Evolutionary conservation across 805 yeast genomes (phyloP).

Genomic region (Saccharomycopsis fermentans): DNA sequence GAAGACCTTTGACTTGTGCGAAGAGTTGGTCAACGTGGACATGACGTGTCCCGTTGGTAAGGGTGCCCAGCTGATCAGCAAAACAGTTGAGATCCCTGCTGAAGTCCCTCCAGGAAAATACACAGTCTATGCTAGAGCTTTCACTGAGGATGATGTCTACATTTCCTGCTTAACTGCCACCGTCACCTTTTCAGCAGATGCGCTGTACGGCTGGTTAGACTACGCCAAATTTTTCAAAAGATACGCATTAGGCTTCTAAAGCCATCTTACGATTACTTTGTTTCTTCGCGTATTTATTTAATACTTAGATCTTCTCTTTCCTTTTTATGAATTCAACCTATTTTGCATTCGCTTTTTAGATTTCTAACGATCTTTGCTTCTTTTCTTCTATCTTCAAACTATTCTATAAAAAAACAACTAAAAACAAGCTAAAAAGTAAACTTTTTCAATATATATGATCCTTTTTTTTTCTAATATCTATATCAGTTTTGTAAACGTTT

Average conservation of each 20-base stretch:
- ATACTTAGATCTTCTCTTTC: too few species aligned
- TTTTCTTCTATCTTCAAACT: too few species aligned
- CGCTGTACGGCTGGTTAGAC: constrained; percentile 6
- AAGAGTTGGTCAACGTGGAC: constrained; percentile 73
- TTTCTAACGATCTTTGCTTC: too few species aligned
- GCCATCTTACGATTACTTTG: too few species aligned
- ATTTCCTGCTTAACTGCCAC: constrained; percentile 78
- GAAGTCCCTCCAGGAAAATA: constrained; percentile 96
- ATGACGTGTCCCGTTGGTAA: constrained; percentile 70
- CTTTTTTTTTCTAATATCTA: too few species aligned
- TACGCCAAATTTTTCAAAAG: constrained; percentile 13
- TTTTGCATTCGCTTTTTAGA: too few species aligned
- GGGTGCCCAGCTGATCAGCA: constrained; percentile 58
- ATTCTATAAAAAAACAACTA: too few species aligned
- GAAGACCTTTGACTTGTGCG: constrained; percentile 91
- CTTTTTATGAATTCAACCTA: too few species aligned
- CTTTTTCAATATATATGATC: too few species aligned
- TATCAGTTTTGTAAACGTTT: too few species aligned
- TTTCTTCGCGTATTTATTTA: too few species aligned
- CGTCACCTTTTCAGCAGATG: constrained; percentile 35
- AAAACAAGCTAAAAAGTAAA: too few species aligned
- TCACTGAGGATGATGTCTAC: constrained; percentile 68
- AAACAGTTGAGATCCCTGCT: constrained; percentile 72
- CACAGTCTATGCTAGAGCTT: constrained; percentile 80
- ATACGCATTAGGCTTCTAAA: constrained; percentile 8